These are phyloP conservation scores for Chlamydomonas sphaeroides DNA, from an alignment of 139 green algal genomes.

Conservation along the genomic window DNA sequence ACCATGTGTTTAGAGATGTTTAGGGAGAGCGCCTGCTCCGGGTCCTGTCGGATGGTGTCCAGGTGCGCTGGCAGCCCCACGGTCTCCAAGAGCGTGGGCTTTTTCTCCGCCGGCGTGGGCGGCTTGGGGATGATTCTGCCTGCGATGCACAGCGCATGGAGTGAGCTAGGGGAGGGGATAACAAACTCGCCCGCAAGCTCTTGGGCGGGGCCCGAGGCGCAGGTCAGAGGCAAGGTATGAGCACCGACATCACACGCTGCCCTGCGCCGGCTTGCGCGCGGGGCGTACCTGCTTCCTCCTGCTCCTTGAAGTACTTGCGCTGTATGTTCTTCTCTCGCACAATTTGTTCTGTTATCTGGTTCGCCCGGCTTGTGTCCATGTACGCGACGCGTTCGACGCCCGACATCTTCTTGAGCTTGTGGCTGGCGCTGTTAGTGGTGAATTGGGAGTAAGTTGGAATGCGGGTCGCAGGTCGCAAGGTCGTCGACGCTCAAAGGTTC, in stretches of 20 bases:
- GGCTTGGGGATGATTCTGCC: constrained; percentile 41
- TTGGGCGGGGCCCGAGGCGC: too few species aligned
- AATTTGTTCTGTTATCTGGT: constrained; percentile 30
- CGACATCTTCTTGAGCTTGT: constrained; percentile 7
- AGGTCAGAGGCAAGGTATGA: too few species aligned
- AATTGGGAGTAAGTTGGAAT: too few species aligned
- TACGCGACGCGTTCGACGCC: constrained; percentile 15
- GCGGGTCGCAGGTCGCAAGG: too few species aligned
- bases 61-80: constrained; percentile 52
- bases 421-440: too few species aligned
- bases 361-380: constrained; percentile 12
- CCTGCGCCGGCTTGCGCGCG: too few species aligned
- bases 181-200: too few species aligned
- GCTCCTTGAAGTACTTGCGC: constrained; percentile 43
- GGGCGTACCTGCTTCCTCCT: too few species aligned
- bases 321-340: constrained; percentile 21
- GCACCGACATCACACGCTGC: too few species aligned
- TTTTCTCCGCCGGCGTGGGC: constrained; percentile 1
- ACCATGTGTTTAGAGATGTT: constrained; percentile 54
- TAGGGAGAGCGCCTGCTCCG: constrained; percentile 40
- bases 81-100: constrained; percentile 41
- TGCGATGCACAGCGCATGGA: too few species aligned
- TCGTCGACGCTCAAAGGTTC: too few species aligned
- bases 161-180: too few species aligned
- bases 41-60: constrained; percentile 40